Base-by-base conservation (phyloP, 129 eudicot genomes). In the Logfia minima region DNA sequence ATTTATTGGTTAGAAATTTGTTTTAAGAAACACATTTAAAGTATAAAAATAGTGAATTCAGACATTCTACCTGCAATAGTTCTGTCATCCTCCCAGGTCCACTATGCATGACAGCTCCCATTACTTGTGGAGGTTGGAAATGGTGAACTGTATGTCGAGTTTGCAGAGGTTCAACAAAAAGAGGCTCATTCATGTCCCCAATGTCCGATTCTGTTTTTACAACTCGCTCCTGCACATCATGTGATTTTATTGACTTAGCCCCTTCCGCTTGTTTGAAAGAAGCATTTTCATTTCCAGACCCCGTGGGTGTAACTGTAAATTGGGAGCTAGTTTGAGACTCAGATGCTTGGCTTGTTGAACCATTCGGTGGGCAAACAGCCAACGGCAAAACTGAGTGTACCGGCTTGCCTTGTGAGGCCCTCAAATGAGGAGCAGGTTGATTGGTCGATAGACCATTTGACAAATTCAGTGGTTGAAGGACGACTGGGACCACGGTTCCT, bases 11-110 rank as follows among this genome's bases (percentile, higher is more conserved):
- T 4, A 11, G 9, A 31, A 10, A 53, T 7, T 17, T 71, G 24
- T 70, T 45, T 71, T 18, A 48, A 28, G 16, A 23, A 61, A 61
- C 28, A 61, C 11, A 22, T 8, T 26, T 4, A 11, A 26, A 24
- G 39, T 62, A 8, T 41, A 6, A 37, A 65, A 29, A 31, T 17
- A 14, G 70, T 11, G 9, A 74, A 4, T 21, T 14, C 41, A 31
- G 48, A 76, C 13, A 48, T 17, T 68, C 43, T 86, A 94, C 98
- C 96, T 87, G 90, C 68, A 94, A 84, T 51, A 94, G 96, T 78
- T 94, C 97, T 6, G 97, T 88, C 98, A 94, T 94, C 73, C 92
- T 85, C 61, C 98, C 98, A 18, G 86, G 65, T 55, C 88, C 86
- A 51, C 84, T 82, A 63, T 77, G 85, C 76, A 81, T 83, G 60